These are phyloP conservation scores for Auriscalpium microsporum DNA, from an alignment of 768 basidiomycete genomes.

Conservation along the genomic window DNA sequence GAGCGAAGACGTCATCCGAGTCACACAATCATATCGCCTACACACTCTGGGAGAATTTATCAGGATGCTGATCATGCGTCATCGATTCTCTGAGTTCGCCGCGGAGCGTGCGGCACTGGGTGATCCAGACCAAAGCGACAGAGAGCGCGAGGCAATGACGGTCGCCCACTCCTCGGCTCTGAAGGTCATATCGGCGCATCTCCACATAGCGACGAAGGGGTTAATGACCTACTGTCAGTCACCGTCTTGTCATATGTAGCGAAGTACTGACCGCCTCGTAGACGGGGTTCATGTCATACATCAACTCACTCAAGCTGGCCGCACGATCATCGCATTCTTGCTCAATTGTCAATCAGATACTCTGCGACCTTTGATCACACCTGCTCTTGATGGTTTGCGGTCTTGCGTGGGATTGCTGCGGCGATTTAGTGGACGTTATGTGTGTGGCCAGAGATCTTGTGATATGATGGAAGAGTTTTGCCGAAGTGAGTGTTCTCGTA, in stretches of 20 bases:
- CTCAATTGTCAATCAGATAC: constrained; percentile 81
- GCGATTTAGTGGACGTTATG: constrained; percentile 85
- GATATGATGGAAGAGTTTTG: constrained; percentile 96
- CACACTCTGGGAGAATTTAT: constrained; percentile 86
- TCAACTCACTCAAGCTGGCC: constrained; percentile 88
- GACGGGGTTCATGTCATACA: constrained; percentile 95
- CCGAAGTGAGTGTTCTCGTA: constrained; percentile 55
- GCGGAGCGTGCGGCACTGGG: constrained; percentile 52
- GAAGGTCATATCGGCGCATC: constrained; percentile 73
- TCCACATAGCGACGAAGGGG: constrained; percentile 79
- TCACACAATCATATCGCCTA: constrained; percentile 82
- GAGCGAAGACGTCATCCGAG: constrained; percentile 78
- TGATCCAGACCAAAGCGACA: constrained; percentile 51
- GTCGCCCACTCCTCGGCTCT: constrained; percentile 71
- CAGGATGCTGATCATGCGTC: constrained; percentile 80
- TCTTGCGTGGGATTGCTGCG: constrained; percentile 84
- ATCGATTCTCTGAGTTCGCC: constrained; percentile 72
- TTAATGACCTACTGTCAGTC: constrained; percentile 90
- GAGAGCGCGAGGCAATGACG: constrained; percentile 71
- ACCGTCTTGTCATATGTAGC: constrained; percentile 3
- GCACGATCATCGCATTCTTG: constrained; percentile 81
- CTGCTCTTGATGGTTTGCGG: constrained; percentile 76
- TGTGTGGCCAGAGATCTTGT: constrained; percentile 84
- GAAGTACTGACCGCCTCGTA: constrained; percentile 22
- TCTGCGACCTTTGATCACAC: constrained; percentile 67